These are phyloP conservation scores for Xylaria scruposa DNA, from an alignment of 495 filamentous ascomycete species.

Conservation along the genomic window DNA sequence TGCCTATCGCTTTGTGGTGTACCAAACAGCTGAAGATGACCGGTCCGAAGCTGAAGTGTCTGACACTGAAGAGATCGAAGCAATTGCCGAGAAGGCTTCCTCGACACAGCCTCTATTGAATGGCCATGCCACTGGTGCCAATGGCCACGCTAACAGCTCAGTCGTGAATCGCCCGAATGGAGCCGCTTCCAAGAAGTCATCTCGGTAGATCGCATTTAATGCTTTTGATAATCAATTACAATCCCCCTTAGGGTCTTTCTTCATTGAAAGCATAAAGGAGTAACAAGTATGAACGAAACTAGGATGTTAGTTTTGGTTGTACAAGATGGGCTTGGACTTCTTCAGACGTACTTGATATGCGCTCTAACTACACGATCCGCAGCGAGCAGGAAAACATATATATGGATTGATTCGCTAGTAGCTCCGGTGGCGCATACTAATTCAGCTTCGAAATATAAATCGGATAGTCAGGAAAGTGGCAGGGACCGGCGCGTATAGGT, in stretches of 20 bases:
- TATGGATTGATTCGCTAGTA: not conserved
- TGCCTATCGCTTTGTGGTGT: conserved; percentile 62
- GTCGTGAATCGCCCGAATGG: conserved; percentile 36
- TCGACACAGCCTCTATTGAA: conserved; percentile 32
- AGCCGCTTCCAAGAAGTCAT: conserved; percentile 18
- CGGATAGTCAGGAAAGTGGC: not conserved
- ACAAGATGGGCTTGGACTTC: not conserved
- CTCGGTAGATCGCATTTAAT: not conserved
- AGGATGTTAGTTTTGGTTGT: not conserved
- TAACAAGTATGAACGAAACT: conserved; percentile 10
- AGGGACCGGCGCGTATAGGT: not conserved
- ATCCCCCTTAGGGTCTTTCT: not conserved
- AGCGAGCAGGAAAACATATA: not conserved
- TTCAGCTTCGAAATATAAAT: not conserved
- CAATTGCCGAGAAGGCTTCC: conserved; percentile 31
- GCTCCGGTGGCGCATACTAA: not conserved
- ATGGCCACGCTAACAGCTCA: conserved; percentile 33
- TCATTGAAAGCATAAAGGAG: not conserved
- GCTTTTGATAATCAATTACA: not conserved
- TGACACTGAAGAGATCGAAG: conserved; percentile 50
- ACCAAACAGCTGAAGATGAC: conserved; percentile 57
- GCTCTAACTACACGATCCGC: not conserved
- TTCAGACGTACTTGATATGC: not conserved
- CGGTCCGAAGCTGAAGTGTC: conserved; percentile 57
- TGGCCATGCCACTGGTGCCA: conserved; percentile 27